Percentiles rank a stretch among this genome's conserved stretches.
phyloP scores from a whole-genome alignment of 345 rosid species.

The Garcia nutans region DNA sequence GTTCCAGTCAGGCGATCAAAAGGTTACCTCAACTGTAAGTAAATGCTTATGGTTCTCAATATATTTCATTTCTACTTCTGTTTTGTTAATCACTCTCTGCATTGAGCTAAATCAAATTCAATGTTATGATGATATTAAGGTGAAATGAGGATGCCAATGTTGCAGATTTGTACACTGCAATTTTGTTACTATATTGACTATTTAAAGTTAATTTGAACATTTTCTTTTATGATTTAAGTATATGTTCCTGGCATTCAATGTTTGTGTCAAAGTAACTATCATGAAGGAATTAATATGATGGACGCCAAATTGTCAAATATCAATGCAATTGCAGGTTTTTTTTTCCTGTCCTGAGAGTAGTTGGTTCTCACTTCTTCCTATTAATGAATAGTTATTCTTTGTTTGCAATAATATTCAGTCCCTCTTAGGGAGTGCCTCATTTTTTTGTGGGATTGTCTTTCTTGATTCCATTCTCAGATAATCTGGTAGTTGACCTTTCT shows the following conservation, averaged over 20 bases:
- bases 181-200: neutral
- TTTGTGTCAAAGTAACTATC: neutral
- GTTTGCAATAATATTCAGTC: neutral
- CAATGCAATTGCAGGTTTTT: neutral
- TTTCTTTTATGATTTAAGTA: neutral
- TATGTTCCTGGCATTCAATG: neutral
- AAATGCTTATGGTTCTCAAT: neutral
- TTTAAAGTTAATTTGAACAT: neutral
- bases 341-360: too few species aligned
- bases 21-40: constrained; percentile 35
- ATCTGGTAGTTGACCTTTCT: neutral
- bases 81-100: neutral
- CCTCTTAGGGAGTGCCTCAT: neutral
- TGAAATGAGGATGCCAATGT: neutral
- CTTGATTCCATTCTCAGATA: neutral
- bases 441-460: neutral
- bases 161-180: neutral
- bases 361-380: too few species aligned
- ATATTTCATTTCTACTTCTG: neutral
- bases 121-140: neutral
- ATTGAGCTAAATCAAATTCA: neutral
- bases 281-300: neutral
- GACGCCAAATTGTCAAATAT: neutral
- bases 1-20: constrained; percentile 58
- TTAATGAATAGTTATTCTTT: too few species aligned